A percentile compares a stretch with the other conserved stretches of the same genome.
These are phyloP conservation scores for Suillus cothurnatus DNA, from an alignment of 768 basidiomycete species.

Conservation along the genomic window DNA sequence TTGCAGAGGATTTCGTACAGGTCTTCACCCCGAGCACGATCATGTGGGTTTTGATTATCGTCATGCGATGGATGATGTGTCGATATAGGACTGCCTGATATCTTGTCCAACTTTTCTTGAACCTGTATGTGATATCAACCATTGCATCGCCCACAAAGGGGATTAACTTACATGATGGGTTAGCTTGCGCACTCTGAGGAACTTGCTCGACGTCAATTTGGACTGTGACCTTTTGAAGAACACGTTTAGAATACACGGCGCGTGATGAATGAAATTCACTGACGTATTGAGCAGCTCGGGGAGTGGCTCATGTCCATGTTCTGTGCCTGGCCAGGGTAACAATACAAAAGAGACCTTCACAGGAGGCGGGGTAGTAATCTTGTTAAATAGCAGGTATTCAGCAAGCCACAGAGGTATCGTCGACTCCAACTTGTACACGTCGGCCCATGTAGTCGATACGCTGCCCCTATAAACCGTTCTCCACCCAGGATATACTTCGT, in stretches of 20 bases:
- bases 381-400: slow-evolving; percentile 80
- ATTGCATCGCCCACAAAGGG: not conserved
- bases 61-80: slow-evolving; percentile 30
- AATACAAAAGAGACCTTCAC: slow-evolving; percentile 90
- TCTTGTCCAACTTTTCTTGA: slow-evolving; percentile 77
- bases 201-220: slow-evolving; percentile 86
- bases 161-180: slow-evolving; percentile 65
- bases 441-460: slow-evolving; percentile 57
- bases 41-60: slow-evolving; percentile 37
- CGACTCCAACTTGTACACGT: slow-evolving; percentile 64
- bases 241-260: slow-evolving; percentile 8
- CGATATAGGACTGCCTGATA: slow-evolving; percentile 39
- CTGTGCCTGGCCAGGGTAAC: slow-evolving; percentile 69
- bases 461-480: slow-evolving; percentile 75
- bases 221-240: slow-evolving; percentile 60
- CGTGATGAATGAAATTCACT: slow-evolving; percentile 32
- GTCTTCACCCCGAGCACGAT: slow-evolving; percentile 55
- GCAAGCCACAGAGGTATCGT: slow-evolving; percentile 86
- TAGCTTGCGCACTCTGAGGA: slow-evolving; percentile 85
- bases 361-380: slow-evolving; percentile 49
- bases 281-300: slow-evolving; percentile 88
- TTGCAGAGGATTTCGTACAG: slow-evolving; percentile 88
- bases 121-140: slow-evolving; percentile 49
- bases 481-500: slow-evolving; percentile 79
- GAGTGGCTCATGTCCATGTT: slow-evolving; percentile 58